Base-by-base conservation (phyloP, 2,329 filamentous ascomycete genomes). In the Lachnellula arida region DNA sequence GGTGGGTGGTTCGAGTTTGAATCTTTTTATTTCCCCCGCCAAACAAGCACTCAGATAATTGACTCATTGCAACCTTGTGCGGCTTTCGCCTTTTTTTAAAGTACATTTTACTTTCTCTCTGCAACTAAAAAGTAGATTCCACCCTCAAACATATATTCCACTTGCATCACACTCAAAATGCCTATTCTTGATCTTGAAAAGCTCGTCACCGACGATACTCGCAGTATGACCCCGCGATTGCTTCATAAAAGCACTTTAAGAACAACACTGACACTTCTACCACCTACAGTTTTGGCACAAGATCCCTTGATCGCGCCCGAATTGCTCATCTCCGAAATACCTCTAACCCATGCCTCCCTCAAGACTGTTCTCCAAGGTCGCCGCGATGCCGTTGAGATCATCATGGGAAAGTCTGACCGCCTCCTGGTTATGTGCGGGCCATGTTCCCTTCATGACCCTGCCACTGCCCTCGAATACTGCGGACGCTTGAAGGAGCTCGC, bases 391-490 rank as follows among this genome's bases (percentile, higher is more conserved):
- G 52, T 70, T 44, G 64, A 70, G 15, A 66, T 70, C 51, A 67
- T 72, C 39, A 70, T 70, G 67, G 64, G 67, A 43, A 55, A 54
- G 44, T 65, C 62, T 73, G 91, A 96, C 77, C 89, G 92, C 59
- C 88, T 99, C 35, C 84, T 99, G 60, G 94, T 97, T 68, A 86
- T 99, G 69, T 88, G 95, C 70, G 94, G 94, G 2, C 94, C 94
- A 52, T 99, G 94, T 80, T 97, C 92, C 28, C 93, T 99, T 71
- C 94, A 99, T 78, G 94, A 99, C 75, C 94, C 94, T 8, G 84
- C 80, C 49, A 85, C 85, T 14, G 94, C 94, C 42, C 79, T 95
- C 66, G 91, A 97, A 74, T 99, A 99, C 80, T 90, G 88, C 71
- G 76, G 81, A 60, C 84, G 87, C 55, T 82, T 99, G 49, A 88